Evolutionary conservation across 805 yeast species (phyloP), one percentile per base, ranked within the genome.

Genomic region (Ogataea parapolymorpha): DNA sequence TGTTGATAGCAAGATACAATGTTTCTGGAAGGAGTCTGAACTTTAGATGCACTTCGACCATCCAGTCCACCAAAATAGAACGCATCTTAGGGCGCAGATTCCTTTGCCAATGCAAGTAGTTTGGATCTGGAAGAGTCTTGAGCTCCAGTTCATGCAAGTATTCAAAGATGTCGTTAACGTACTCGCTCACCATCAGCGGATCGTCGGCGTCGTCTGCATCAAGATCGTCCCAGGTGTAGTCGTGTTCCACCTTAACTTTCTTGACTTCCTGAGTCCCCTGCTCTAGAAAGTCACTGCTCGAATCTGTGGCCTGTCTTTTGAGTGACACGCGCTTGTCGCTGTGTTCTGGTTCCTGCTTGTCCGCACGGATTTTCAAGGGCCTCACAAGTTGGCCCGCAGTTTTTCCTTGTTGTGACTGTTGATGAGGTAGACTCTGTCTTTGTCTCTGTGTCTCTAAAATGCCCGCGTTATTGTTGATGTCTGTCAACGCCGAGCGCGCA

Each of bases 171-270:
- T 88, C 97, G 47, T 70, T 76, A 41, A 85, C 95, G 62, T 90
- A 91, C 67, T 91, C 99, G 46, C 89, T 79, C 24, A 86, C 97
- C 96, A 91, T 90, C 47, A 86, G 66, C 15, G 82, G 86, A 58
- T 84, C 91, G 49, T 79, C 82, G 34, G 63, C 58, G 57, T 84
- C 90, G 46, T 78, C 85, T 23, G 72, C 76, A 55, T 84, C 93
- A 45, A 83, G 66, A 59, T 82, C 87, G 56, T 83, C 89, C 87
- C 89, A 79, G 39, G 64, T 69, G 53, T 72, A 71, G 27, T 51
- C 51, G 16, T 42, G 50, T 47, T 71, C 79, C 15, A 56, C 55
- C 40, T 58, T 58, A 20, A 58, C 58, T 34, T 61, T 59, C 35
- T 63, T 62, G 18, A 46, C 42, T 28, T 58, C 65, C 36, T 56